Conservation (phyloP, 257 asterid genomes). For the Mentha longifolia region DNA sequence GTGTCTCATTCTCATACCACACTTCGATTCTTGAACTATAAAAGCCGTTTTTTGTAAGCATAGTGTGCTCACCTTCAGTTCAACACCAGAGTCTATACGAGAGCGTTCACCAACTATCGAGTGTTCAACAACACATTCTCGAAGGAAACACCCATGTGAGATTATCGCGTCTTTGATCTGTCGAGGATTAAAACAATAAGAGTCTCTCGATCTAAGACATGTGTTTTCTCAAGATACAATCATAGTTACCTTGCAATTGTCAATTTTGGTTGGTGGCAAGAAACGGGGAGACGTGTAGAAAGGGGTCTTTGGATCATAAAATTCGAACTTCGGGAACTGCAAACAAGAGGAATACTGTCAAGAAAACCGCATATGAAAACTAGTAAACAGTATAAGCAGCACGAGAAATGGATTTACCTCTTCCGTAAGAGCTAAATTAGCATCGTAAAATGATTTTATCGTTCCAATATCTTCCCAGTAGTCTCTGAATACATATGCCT, state of each 20-base stretch:
- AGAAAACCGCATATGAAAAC: neutral
- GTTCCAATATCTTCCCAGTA: constrained; percentile 99
- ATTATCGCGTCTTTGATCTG: constrained; percentile 93
- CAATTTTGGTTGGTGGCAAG: constrained; percentile 93
- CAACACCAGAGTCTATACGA: constrained; percentile 87
- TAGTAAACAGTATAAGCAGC: neutral
- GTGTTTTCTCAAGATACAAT: neutral
- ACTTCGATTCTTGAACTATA: neutral
- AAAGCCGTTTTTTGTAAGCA: neutral
- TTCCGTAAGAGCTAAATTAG: constrained; percentile 81
- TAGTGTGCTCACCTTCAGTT: constrained; percentile 62
- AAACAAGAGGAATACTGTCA: constrained; percentile 15
- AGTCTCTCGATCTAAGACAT: neutral
- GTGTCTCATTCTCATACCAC: neutral
- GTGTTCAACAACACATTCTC: constrained; percentile 81
- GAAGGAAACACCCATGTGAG: constrained; percentile 94
- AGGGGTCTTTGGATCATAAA: constrained; percentile 93
- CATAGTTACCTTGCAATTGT: constrained; percentile 69
- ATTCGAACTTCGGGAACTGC: constrained; percentile 80
- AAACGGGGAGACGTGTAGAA: constrained; percentile 94
- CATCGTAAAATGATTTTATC: constrained; percentile 81
- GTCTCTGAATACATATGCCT: constrained; percentile 91
- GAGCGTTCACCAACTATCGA: constrained; percentile 96
- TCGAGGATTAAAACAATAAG: constrained; percentile 27
- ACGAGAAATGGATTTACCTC: constrained; percentile 52